Conservation (phyloP, 805 yeast species). For the Candida tibetensis region DNA sequence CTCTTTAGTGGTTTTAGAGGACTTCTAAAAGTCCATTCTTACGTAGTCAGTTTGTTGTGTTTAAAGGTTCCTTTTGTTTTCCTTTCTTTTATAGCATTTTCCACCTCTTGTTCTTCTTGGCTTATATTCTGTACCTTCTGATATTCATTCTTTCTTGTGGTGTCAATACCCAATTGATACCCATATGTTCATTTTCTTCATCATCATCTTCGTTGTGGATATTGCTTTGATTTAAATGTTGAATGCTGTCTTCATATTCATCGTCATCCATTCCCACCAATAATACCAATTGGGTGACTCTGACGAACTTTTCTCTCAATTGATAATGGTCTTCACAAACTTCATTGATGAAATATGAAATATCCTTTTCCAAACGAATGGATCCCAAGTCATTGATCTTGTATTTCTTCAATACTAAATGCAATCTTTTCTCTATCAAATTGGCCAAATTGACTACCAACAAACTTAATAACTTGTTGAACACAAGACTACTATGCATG, state of each 20-base stretch:
- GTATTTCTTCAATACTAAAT: slow-evolving; percentile 57
- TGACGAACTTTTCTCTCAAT: slow-evolving; percentile 71
- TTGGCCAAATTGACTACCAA: slow-evolving; percentile 55
- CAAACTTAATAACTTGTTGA: slow-evolving; percentile 44
- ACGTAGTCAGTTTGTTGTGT: too few relatives aligned
- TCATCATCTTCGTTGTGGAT: slow-evolving; percentile 3
- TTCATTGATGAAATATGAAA: slow-evolving; percentile 69
- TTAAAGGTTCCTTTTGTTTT: too few relatives aligned
- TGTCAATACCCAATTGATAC: slow-evolving; percentile 69
- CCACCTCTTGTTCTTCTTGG: too few relatives aligned
- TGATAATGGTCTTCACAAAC: slow-evolving; percentile 71
- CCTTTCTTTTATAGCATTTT: too few relatives aligned
- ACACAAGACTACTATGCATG: slow-evolving; percentile 50
- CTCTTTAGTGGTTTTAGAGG: too few relatives aligned
- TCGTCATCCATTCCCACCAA: slow-evolving; percentile 78
- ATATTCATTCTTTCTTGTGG: slow-evolving; percentile 70
- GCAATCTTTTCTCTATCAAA: slow-evolving; percentile 62
- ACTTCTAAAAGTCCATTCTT: too few relatives aligned
- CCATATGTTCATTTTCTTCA: slow-evolving; percentile 34
- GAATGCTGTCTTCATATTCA: slow-evolving; percentile 39
- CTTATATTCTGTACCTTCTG: slow-evolving; percentile 53
- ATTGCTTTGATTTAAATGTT: slow-evolving; percentile 14
- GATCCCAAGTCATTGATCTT: slow-evolving; percentile 79
- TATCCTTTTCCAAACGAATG: slow-evolving; percentile 76
- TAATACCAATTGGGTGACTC: slow-evolving; percentile 82